Evolutionary conservation across 225 moss, liverwort and hornwort species (phyloP), one percentile per base, ranked within the genome.

Genomic region (Neckera pumila): DNA sequence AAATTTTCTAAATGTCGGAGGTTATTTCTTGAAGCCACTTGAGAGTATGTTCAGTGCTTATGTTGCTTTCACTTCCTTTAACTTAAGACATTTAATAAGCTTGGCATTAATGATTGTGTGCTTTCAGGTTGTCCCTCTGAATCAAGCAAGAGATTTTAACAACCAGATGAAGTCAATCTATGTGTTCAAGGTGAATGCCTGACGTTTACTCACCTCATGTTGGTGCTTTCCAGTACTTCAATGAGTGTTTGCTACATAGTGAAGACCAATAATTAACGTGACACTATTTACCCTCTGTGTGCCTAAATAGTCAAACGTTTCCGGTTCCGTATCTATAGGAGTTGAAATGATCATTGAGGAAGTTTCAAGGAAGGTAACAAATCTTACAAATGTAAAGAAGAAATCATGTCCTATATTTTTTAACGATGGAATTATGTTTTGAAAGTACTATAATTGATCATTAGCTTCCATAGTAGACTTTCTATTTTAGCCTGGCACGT

Each of bases 131-230:
- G 98, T 99, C 85, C 95, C 95, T 82, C 86, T 99, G 84, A 96
- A 94, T 87, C 97, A 99, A 89, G 92, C 97, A 67, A 96, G 98
- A 86, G 96, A 95, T 47, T 99, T 95, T 56, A 95, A 92, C 83
- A 92, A 92, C 76, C 92, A 93, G 81, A 96, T 94, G 89, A 95
- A 91, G 84, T 92, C 92, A 90, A 97, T 99, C 71, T 99, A 96
- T 82, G 92, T 99, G 45, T 99, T 98, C 81, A 98, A 98, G 96
- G 98, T 96, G 86, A 89, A 62, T 87, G 67, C 36, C 80, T 89
- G 65, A 47, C 63, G 26, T 89, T 60, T 54, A 51, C 73, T 65
- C 49, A 82, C 53, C 66, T 79, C 66, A 62, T 76, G 53, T 84
- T 87, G 87, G 81, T 85, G 54, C 53, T 56, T 69, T 85, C 31